These are phyloP conservation scores for Fusarium transvaalense DNA, from an alignment of 2,329 filamentous ascomycete genomes.

Conservation along the genomic window DNA sequence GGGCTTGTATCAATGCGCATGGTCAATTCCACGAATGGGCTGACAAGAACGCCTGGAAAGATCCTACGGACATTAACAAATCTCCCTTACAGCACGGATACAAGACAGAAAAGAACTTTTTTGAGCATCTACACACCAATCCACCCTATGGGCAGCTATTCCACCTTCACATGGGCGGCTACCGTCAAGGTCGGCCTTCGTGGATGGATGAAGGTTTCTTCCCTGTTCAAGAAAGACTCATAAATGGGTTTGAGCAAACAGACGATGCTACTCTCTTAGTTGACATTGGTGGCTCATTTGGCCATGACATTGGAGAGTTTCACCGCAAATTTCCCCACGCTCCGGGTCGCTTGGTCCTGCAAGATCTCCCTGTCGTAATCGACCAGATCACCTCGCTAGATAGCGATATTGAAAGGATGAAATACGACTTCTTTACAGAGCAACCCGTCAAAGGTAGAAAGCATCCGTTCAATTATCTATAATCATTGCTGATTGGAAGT, in stretches of 20 bases:
- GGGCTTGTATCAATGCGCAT: slow-evolving; percentile 35
- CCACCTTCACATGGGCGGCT: slow-evolving; percentile 56
- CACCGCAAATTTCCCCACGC: slow-evolving; percentile 52
- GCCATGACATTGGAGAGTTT: slow-evolving; percentile 54
- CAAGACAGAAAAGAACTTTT: slow-evolving; percentile 53
- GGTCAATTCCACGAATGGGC: slow-evolving; percentile 51
- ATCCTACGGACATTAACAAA: slow-evolving; percentile 49
- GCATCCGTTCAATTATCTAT: not conserved
- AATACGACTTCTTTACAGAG: slow-evolving; percentile 61
- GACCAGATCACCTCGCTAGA: slow-evolving; percentile 50
- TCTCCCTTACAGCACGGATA: slow-evolving; percentile 52
- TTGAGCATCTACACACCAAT: slow-evolving; percentile 50
- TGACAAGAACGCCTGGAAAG: slow-evolving; percentile 47
- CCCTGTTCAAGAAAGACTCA: slow-evolving; percentile 51
- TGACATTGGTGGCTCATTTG: slow-evolving; percentile 54
- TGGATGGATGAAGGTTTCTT: slow-evolving; percentile 56
- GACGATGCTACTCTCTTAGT: slow-evolving; percentile 50
- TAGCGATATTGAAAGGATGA: slow-evolving; percentile 52
- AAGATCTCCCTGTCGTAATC: slow-evolving; percentile 61
- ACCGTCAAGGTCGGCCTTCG: slow-evolving; percentile 50
- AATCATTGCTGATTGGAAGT: not conserved
- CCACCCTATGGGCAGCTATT: slow-evolving; percentile 51
- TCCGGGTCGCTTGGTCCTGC: slow-evolving; percentile 60
- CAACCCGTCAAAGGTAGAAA: slow-evolving; percentile 58
- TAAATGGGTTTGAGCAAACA: slow-evolving; percentile 47